These are phyloP conservation scores for Phycomyces blakesleeanus DNA, from an alignment of 192 early-diverging fungal species.

Conservation along the genomic window DNA sequence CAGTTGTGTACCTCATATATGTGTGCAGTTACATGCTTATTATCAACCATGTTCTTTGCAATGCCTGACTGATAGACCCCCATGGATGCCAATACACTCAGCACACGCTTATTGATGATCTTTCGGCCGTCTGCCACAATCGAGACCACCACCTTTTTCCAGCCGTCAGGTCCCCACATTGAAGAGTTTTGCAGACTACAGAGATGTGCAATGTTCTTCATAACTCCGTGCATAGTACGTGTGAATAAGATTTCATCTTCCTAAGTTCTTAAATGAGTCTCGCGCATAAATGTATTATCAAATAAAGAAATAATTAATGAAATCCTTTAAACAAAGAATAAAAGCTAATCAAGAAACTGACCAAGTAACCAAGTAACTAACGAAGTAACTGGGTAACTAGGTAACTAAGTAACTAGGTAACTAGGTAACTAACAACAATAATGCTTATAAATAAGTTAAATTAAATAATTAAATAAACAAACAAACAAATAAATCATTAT, in stretches of 20 bases:
- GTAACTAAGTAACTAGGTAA: no score
- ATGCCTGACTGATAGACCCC: slow-evolving; percentile 74
- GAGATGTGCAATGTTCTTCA: slow-evolving; percentile 72
- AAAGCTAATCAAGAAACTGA: no score
- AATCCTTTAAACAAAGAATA: no score
- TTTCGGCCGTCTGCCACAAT: slow-evolving; percentile 74
- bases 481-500: no score
- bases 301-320: background rate
- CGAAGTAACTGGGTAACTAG: no score
- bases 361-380: no score
- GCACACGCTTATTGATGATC: slow-evolving; percentile 54
- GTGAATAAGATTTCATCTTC: slow-evolving; percentile 70
- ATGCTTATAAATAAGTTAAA: no score
- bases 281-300: background rate
- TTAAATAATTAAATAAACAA: no score
- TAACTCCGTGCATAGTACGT: slow-evolving; percentile 65
- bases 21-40: slow-evolving; percentile 60
- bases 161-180: slow-evolving; percentile 54
- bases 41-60: slow-evolving; percentile 57
- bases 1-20: slow-evolving; percentile 47
- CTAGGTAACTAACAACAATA: no score
- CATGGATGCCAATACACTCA: slow-evolving; percentile 66
- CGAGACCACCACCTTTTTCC: slow-evolving; percentile 74
- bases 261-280: slow-evolving; percentile 22
- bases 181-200: slow-evolving; percentile 47